Percentiles rank a stretch among this genome's conserved stretches.
Evolutionary conservation across 2,329 filamentous ascomycete genomes (phyloP).

Genomic region (Leptographium procerum): DNA sequence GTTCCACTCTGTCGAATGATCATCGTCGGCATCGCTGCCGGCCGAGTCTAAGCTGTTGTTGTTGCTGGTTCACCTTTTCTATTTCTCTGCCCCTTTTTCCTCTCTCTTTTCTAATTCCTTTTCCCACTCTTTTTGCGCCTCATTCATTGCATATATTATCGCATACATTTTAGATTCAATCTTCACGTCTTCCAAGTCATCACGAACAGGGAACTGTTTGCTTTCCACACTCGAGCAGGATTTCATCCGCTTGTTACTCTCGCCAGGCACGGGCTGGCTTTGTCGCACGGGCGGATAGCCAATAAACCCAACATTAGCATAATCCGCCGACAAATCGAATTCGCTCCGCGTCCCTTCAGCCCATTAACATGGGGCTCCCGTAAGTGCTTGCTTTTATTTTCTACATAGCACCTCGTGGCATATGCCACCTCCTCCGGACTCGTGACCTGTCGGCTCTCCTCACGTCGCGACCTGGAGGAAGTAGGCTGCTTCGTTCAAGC

Average conservation of each 20-base stretch:
- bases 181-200: background rate
- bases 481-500: background rate
- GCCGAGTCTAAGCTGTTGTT: background rate
- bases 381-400: conserved; percentile 4
- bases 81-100: background rate
- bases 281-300: background rate
- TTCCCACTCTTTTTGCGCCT: background rate
- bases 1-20: background rate
- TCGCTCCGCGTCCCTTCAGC: background rate
- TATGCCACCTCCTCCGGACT: too few relatives aligned
- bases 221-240: background rate
- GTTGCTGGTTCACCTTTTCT: background rate
- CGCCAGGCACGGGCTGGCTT: background rate
- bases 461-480: background rate
- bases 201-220: background rate
- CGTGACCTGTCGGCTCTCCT: background rate
- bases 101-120: background rate
- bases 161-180: background rate
- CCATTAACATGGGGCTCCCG: conserved; percentile 11
- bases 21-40: background rate
- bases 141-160: background rate
- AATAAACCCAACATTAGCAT: background rate
- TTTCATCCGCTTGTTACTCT: background rate
- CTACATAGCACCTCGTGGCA: too few relatives aligned
- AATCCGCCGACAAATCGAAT: background rate